Evolutionary conservation across 768 basidiomycete species (phyloP).

Genomic region (Boletellus ananiceps): DNA sequence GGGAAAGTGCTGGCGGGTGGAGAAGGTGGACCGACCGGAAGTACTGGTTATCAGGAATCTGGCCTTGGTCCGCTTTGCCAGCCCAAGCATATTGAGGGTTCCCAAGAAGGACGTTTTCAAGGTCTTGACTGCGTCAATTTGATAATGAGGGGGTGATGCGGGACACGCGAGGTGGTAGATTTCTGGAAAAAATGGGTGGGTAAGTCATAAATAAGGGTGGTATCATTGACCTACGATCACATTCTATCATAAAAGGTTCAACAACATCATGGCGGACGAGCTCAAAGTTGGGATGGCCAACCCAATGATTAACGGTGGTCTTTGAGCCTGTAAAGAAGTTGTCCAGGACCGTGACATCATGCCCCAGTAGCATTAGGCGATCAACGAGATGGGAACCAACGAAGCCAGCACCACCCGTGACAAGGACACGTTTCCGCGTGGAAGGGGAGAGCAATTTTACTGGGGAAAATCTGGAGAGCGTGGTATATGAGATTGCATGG

Average conservation of each 20-base stretch:
- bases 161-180: conserved; percentile 99
- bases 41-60: conserved; percentile 95
- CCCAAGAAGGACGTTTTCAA: conserved; percentile 99
- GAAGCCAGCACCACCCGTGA: conserved; percentile 98
- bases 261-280: conserved; percentile 96
- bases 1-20: not conserved
- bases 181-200: conserved; percentile 43
- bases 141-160: conserved; percentile 95
- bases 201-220: too few species aligned
- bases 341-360: conserved; percentile 95
- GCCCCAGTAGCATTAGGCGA: conserved; percentile 94
- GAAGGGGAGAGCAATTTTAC: conserved; percentile 81
- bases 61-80: conserved; percentile 96
- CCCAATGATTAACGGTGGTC: conserved; percentile 94
- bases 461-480: conserved; percentile 87
- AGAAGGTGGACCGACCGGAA: conserved; percentile 56
- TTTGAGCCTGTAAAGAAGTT: conserved; percentile 99
- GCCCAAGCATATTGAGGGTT: conserved; percentile 96
- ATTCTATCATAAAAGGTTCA: conserved; percentile 97
- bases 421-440: conserved; percentile 81
- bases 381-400: conserved; percentile 98
- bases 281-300: conserved; percentile 98
- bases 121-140: conserved; percentile 97
- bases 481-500: conserved; percentile 86
- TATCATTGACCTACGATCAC: conserved; percentile 66